Evolutionary conservation across 768 basidiomycete species (phyloP), one percentile per base, ranked within the genome.

Genomic region (Crassisporium funariophilum): DNA sequence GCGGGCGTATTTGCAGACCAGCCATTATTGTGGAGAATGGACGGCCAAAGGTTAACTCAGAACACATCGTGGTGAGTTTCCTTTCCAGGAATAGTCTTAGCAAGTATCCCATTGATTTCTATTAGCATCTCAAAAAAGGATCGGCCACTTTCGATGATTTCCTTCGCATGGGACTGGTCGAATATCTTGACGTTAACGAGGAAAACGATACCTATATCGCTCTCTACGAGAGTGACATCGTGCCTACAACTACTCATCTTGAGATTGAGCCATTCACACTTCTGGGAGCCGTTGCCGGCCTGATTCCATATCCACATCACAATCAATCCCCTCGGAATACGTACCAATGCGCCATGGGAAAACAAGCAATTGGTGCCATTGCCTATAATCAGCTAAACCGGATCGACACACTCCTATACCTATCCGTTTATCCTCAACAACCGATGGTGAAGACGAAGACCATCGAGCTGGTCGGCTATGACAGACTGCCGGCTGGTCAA

Each of bases 401-500:
- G 35, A 98, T 99, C 63, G 97, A 99, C 66, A 99, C 97, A 0
- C 79, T 99, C 29, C 77, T 99, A n/a, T 99, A 99, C 69, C 79
- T 99, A 41, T 88, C 91, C 25, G 94, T 98, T 8, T 99, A 99
- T 58, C 97, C 97, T 17, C 97, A 99, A 62, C 92, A 98, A 59
- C 97, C 97, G 2, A 97, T 99, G 95, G 95, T 98, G 50, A 98
- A 98, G 69, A 97, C 97, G 5, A 95, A 94, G 68, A 97, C 97
- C 2, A 99, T 98, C 46, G 97, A 99, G 64, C 70, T 99, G 43
- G 81, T 98, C 46, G 95, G 95, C 2, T 99, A 98, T 63, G 95
- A 99, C 68, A 86, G 87, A 50, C 79, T 99, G 4, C 97, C 97
- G 4, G 97, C 97, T 4, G 97, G 97, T 11, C 95, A 99, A 67